Conservation (phyloP, 2,329 filamentous ascomycete genomes). For the Fusarium neocosmosporiellum region DNA sequence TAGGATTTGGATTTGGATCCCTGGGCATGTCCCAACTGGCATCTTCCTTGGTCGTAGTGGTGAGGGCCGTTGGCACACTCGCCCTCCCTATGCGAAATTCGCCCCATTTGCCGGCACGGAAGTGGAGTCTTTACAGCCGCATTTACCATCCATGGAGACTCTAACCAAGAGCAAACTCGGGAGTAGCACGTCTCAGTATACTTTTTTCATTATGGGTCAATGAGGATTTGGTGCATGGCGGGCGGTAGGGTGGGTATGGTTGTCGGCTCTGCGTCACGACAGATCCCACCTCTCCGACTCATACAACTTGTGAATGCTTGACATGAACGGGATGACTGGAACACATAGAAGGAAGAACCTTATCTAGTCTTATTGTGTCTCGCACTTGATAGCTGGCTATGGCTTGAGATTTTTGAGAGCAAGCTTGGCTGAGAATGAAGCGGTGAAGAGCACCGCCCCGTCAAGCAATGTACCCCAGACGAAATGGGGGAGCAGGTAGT, state of each 20-base stretch:
- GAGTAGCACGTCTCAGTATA: background rate
- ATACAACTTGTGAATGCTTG: background rate
- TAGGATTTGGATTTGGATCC: background rate
- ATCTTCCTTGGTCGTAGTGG: background rate
- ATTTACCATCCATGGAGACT: background rate
- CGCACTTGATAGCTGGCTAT: background rate
- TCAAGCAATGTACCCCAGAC: background rate
- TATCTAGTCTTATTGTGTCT: background rate
- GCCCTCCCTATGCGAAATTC: too few relatives aligned
- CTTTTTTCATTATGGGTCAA: background rate
- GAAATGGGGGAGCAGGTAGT: background rate
- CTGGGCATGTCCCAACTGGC: background rate
- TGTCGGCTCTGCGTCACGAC: background rate
- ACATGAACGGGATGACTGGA: background rate
- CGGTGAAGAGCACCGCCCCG: background rate
- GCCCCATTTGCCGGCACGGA: background rate
- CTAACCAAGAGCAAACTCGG: background rate
- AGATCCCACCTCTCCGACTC: background rate
- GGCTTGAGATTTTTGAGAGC: background rate
- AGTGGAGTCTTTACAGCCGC: background rate
- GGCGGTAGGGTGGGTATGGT: background rate
- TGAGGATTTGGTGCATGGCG: background rate
- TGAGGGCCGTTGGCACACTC: background rate
- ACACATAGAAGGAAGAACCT: background rate
- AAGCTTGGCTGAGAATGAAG: background rate